Conservation (phyloP, 176 grass and related monocot genomes). For the Musa schizocarpa region DNA sequence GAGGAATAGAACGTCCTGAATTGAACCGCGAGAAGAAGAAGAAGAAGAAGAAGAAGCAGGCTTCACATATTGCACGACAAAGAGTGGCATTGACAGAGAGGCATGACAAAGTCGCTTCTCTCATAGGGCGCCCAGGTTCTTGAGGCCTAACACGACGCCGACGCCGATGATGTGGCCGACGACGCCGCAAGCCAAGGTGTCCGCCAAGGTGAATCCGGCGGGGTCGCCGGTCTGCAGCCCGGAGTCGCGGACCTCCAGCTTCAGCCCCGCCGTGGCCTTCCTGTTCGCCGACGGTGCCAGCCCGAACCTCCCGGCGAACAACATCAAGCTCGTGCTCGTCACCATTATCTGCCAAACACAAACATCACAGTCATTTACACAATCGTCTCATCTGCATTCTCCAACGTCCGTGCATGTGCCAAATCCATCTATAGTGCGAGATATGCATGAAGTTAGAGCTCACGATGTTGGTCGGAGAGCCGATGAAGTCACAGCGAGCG, state of each 20-base stretch:
- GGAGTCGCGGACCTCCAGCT: constrained; percentile 73
- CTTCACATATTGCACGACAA: too few relatives aligned
- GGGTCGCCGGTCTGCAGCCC: constrained; percentile 92
- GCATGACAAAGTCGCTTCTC: too few relatives aligned
- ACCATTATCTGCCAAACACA: constrained; percentile 61
- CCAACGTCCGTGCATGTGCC: too few relatives aligned
- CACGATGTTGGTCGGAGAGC: constrained; percentile 79
- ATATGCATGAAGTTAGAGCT: not conserved
- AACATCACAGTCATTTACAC: too few relatives aligned
- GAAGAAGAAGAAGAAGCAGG: too few relatives aligned
- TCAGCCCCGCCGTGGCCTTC: constrained; percentile 83
- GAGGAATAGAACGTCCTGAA: too few relatives aligned
- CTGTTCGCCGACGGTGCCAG: constrained; percentile 93
- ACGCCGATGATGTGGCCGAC: constrained; percentile 88
- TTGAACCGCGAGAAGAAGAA: too few relatives aligned
- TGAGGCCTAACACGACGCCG: constrained; percentile 83
- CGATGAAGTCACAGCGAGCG: constrained; percentile 87
- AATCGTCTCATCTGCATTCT: too few relatives aligned
- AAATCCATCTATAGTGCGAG: too few relatives aligned
- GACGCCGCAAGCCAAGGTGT: constrained; percentile 74
- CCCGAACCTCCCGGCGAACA: constrained; percentile 88
- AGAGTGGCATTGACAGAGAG: too few relatives aligned
- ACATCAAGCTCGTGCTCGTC: constrained; percentile 83
- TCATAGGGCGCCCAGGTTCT: constrained; percentile 61
- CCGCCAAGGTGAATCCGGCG: constrained; percentile 84